Evolutionary conservation across 352 stramenopile genomes (phyloP), one percentile per base, ranked within the genome.

Genomic region (Pythium diclinum): DNA sequence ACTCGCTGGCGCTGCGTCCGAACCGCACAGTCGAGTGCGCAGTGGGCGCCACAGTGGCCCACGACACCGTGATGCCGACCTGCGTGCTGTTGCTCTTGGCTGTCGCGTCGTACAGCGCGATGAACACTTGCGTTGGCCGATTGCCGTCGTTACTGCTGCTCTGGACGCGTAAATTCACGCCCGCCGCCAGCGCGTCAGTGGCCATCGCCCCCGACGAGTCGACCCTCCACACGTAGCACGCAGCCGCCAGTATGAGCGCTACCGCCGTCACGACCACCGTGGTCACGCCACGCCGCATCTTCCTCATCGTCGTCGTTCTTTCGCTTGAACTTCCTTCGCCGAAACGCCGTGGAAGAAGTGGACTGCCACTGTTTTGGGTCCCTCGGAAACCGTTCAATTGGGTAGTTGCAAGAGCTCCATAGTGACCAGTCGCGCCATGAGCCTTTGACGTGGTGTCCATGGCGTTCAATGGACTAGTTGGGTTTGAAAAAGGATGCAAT

Each of bases 41-140:
- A 8, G 79, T 89, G 46, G 83, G 68, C 13, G 30, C 44, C 0
- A 59, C 57, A 5, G 82, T 87, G 14, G 73, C 71, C 82, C 82
- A 91, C 5, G 82, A 91, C 30, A 91, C 69, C 1, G 77, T 76
- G 28, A 91, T 78, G 0, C 82, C 82, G 25, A 82, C 56, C 56
- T 47, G 30, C 1, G 10, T 64, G 0, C 32, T 21, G 2, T 52
- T 51, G 17, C 30, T 49, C n/a, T 52, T 34, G 7, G 32, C 55
- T 0, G 61, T 68, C 16, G 60, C 51, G 54, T 77, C 66, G 28
- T 66, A 76, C 6, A 88, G 69, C 3, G 79, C 75, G 49, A 88
- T 53, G 61, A 81, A 76, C 16, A 88, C 61, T 56, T 88, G 79
- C 14, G 67, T 74, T 11, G 79, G 79, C 6, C 36, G 53, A 40